Percentiles rank a stretch among this genome's conserved stretches.
phyloP scores from a whole-genome alignment of 2,329 filamentous ascomycete genomes.

The Penicillium sp. region DNA sequence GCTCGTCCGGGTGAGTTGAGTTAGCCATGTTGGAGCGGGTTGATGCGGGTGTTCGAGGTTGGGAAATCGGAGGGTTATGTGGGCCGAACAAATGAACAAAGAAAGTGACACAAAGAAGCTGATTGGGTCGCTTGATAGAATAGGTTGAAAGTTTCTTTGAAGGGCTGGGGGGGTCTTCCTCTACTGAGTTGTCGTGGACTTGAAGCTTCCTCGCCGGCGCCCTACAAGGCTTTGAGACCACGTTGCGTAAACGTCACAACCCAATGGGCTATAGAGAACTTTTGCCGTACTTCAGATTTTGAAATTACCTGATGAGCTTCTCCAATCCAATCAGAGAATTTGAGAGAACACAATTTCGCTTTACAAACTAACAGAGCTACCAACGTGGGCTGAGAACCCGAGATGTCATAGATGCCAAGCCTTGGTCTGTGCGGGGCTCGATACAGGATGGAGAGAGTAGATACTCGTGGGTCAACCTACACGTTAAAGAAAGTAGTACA shows the following conservation, averaged over 20 bases:
- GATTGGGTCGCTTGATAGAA: neutral
- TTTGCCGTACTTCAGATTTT: neutral
- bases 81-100: neutral
- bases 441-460: neutral
- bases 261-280: neutral
- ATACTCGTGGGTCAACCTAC: neutral
- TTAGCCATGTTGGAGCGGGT: neutral
- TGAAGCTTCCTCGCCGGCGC: neutral
- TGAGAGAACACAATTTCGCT: neutral
- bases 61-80: neutral
- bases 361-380: neutral
- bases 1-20: neutral
- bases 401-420: slow-evolving; percentile 39
- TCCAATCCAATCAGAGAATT: no score
- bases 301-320: neutral
- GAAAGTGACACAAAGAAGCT: neutral
- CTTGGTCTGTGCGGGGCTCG: slow-evolving; percentile 34
- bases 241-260: neutral
- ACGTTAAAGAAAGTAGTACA: neutral
- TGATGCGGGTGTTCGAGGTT: neutral
- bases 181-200: neutral
- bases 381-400: slow-evolving; percentile 1
- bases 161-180: neutral
- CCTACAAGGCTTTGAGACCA: neutral
- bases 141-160: no score